A percentile compares a stretch with the other conserved stretches of the same genome.
Evolutionary conservation across 306 rosid genomes (phyloP).

Genomic region (Cucumis melo): DNA sequence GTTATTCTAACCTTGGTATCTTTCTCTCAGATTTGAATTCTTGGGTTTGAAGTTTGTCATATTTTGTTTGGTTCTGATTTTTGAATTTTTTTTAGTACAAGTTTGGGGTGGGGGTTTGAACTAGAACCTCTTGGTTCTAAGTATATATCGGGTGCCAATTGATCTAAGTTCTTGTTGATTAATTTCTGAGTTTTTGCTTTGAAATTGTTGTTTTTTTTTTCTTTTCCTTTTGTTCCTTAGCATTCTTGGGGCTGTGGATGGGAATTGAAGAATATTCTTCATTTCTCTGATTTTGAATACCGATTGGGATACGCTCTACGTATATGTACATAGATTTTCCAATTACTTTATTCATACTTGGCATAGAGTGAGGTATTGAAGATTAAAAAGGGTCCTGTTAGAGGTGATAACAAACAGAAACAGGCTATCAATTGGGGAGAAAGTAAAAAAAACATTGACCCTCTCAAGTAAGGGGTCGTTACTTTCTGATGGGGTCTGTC

Average conservation of each 20-base stretch:
- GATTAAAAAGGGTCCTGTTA: neutral
- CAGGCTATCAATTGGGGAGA: neutral
- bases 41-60: conserved; percentile 5
- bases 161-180: neutral
- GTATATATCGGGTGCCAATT: too few species aligned
- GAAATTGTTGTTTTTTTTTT: neutral
- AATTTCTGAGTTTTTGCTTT: neutral
- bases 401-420: neutral
- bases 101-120: too few species aligned
- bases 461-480: neutral
- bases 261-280: neutral
- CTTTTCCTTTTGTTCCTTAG: neutral
- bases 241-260: neutral
- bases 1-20: conserved; percentile 15
- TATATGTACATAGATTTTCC: neutral
- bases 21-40: neutral
- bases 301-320: neutral
- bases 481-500: neutral
- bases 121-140: too few species aligned
- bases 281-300: neutral
- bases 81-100: neutral
- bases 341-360: neutral
- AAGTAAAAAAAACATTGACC: neutral
- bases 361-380: neutral
- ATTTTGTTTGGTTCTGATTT: neutral